Evolutionary conservation across 805 yeast genomes (phyloP), one percentile per base, ranked within the genome.

Genomic region (Metschnikowia borealis): DNA sequence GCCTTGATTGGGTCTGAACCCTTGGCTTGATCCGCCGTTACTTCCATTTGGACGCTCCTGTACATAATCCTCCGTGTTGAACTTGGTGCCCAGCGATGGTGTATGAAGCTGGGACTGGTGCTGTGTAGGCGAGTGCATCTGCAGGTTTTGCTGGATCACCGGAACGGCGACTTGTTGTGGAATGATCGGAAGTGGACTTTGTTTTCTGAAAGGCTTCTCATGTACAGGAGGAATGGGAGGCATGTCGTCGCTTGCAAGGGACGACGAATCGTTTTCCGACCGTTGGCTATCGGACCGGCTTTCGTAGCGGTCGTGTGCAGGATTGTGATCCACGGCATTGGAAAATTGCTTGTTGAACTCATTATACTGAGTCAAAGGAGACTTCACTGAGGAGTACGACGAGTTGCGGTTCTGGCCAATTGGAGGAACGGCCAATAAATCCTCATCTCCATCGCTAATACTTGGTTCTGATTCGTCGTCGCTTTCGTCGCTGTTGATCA

Each of bases 321-420:
- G 54, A 41, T 41, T 21, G 23, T 48, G 50, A 23, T 59, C 62
- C 29, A 65, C 63, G 6, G 59, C 54, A 37, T 64, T 56, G n/a
- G 61, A 58, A 55, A 71, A 70, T 49, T 71, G 75, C 48, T 67
- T 63, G 54, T 66, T 71, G 58, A 73, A 70, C 56, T 73, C 76
- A 46, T 67, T 57, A 52, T 70, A 73, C 53, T 73, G 78, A 1
- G 77, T 70, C 65, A 64, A 65, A 6, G 78, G 78, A 5, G 74
- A 67, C 48, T 69, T 71, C 35, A 71, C 74, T 3, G 75, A 69
- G 1, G 76, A 67, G 52, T 66, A 61, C 44, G 71, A 65, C 34
- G 66, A 62, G 54, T 67, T 67, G 35, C 74, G 59, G 38, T 64
- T 55, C 20, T 58, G 62, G 10, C 46, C 46, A 33, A 60, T 58